Conservation (phyloP, 768 basidiomycete genomes). For the Neoboletus brunneissimus region DNA sequence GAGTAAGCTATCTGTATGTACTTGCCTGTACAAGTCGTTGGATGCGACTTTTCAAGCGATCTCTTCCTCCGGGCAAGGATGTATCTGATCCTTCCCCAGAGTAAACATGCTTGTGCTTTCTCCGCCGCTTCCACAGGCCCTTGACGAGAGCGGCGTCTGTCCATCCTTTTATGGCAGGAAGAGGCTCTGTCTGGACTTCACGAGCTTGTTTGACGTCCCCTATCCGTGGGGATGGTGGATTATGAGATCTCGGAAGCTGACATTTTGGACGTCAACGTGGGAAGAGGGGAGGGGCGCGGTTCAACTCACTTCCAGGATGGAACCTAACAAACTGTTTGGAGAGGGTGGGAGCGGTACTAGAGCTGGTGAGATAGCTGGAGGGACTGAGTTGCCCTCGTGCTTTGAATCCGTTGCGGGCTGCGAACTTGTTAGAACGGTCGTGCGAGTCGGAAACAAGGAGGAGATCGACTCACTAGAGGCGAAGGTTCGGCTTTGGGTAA, state of each 20-base stretch:
- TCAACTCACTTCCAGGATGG: slow-evolving; percentile 19
- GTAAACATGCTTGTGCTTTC: neutral
- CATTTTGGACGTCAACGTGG: neutral
- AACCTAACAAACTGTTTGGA: slow-evolving; percentile 13
- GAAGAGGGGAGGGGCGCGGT: neutral
- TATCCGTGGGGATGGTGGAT: slow-evolving; percentile 1
- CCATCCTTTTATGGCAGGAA: neutral
- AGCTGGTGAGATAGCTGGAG: slow-evolving; percentile 9
- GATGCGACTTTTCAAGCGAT: slow-evolving; percentile 9
- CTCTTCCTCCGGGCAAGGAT: neutral
- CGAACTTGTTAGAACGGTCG: neutral
- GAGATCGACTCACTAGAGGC: slow-evolving; percentile 12
- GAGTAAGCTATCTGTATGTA: too few relatives aligned
- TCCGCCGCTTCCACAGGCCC: slow-evolving; percentile 13
- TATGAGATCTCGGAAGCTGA: slow-evolving; percentile 17
- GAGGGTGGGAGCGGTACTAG: slow-evolving; percentile 25
- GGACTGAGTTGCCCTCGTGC: neutral
- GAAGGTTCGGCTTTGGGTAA: slow-evolving; percentile 7
- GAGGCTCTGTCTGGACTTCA: slow-evolving; percentile 8
- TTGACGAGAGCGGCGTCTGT: neutral
- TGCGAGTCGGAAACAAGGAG: neutral
- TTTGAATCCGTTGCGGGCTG: slow-evolving; percentile 12
- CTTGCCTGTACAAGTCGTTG: slow-evolving; percentile 19
- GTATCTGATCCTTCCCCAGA: neutral
- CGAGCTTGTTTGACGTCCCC: neutral